Base-by-base conservation (phyloP, 768 basidiomycete genomes). In the Grammothele lineata region DNA sequence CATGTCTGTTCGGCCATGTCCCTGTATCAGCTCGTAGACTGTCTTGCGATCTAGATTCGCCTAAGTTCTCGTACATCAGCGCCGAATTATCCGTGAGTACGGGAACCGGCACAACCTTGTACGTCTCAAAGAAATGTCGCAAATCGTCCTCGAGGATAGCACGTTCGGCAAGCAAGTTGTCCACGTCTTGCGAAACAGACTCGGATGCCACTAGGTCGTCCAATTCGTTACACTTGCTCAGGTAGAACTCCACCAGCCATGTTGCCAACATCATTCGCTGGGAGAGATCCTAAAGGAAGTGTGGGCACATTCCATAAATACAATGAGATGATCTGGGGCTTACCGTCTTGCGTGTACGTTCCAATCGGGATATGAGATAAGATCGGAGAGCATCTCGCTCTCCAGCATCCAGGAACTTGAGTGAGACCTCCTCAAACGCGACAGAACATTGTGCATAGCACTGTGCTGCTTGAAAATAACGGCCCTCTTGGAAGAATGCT, bases 221-320 rank as follows among this genome's bases (percentile, higher is more conserved):
- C 41, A 98, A 71, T 51, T 95, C 91, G 59, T 96, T 95, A 64
- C 90, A 92, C 71, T 96, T 98, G 66, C 88, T 88, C 14, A 99
- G 80, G 62, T 93, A 97, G 54, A 98, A 92, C 65, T 99, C 96
- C 24, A 96, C 86, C 11, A 99, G 81, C 96, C 96, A 99, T 0
- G 93, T 97, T 15, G 96, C 94, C 17, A 99, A 71, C 83, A 98
- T 92, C 86, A 93, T 93, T 33, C 96, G 78, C 63, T 97, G 94
- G 0, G 92, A 93, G 32, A 87, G 56, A 58, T 96, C 92, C 94
- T 97, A 47, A 11, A 21, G 23, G 30, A 3, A 23, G 27, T 23
- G 3, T 37, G n/a, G n/a, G n/a, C n/a, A n/a, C n/a, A n/a, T n/a
- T n/a, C n/a, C n/a, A n/a, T n/a, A n/a, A n/a, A n/a, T n/a, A n/a